Evolutionary conservation across 345 rosid species (phyloP), one percentile per base, ranked within the genome.

Genomic region (Theobroma cacao): DNA sequence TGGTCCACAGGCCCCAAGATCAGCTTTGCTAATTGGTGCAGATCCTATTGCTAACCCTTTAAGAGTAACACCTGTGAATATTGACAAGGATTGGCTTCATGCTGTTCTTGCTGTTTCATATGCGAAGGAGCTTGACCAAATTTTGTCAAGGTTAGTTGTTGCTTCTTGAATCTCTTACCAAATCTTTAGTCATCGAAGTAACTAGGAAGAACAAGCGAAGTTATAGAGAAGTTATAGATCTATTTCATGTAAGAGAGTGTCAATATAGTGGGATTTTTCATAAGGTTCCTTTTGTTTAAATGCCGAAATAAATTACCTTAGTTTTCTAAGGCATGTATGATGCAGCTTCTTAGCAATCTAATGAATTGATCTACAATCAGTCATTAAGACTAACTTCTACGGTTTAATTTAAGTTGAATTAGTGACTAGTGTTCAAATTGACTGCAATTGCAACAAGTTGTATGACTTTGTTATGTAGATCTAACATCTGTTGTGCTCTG

Each of bases 31-130:
- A 28, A 89, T 91, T 6, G 97, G 97, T 31, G 90, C 94, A 41
- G 86, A 88, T 72, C 88, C 94, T 65, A 85, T 89, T 74, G 88
- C 99, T 55, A 89, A 90, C 62, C 92, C 91, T 7, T 85, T 90
- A 41, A 89, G 93, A 75, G 80, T 88, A 65, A 79, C 92, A 1
- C 90, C 90, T 68, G 91, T 89, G 59, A 92, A 80, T 77, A 78
- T 90, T 14, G 91, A 87, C 75, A 81, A 80, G 56, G 90, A 91
- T 80, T 67, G 91, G 76, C 89, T 90, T 71, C 95, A 96, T 81
- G 86, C 88, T 50, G 85, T 96, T 78, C 97, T 96, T 24, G 97
- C 97, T 71, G 91, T 96, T 87, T 94, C 97, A 28, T 90, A 89
- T 69, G 97, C 99, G 63, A 86, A 86, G 80, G 93, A 90, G 66